These are phyloP conservation scores for Ligustrum vulgare DNA, from an alignment of 257 asterid species.

Conservation along the genomic window DNA sequence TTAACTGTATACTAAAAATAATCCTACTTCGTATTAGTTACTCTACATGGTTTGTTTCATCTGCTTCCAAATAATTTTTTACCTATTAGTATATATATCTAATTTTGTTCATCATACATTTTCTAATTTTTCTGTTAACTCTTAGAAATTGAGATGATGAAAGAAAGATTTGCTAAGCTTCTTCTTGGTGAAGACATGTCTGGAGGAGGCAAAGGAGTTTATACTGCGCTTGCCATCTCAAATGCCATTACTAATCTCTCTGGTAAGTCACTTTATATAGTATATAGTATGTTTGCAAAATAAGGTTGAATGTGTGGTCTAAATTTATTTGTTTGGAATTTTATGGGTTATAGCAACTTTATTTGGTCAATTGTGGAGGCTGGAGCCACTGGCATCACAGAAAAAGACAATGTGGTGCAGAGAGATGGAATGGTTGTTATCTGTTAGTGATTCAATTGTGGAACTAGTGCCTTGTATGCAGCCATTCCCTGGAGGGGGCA, in stretches of 20 bases:
- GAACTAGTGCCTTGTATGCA: conserved; percentile 88
- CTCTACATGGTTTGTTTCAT: not conserved
- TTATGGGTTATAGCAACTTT: conserved; percentile 62
- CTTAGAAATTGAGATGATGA: conserved; percentile 83
- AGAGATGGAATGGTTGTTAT: conserved; percentile 92
- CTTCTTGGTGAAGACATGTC: conserved; percentile 99
- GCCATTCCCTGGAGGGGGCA: conserved; percentile 78
- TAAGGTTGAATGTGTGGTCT: conserved; percentile 1
- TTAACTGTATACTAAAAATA: not conserved
- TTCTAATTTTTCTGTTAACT: not conserved
- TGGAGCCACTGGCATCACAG: conserved; percentile 86
- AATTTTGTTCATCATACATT: not conserved
- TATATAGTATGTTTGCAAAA: not conserved
- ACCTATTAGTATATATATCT: not conserved
- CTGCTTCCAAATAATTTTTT: not conserved
- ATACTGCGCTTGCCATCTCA: conserved; percentile 92
- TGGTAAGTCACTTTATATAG: conserved; percentile 41
- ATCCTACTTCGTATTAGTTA: not conserved
- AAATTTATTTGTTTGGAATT: not conserved
- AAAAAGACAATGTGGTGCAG: conserved; percentile 93
- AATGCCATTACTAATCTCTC: conserved; percentile 95
- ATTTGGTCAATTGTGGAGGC: conserved; percentile 93
- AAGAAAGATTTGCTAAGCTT: conserved; percentile 89
- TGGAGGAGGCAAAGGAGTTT: conserved; percentile 97
- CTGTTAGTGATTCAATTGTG: conserved; percentile 88